Evolutionary conservation across 768 basidiomycete genomes (phyloP), one percentile per base, ranked within the genome.

Genomic region (Daedaleopsis nitida): DNA sequence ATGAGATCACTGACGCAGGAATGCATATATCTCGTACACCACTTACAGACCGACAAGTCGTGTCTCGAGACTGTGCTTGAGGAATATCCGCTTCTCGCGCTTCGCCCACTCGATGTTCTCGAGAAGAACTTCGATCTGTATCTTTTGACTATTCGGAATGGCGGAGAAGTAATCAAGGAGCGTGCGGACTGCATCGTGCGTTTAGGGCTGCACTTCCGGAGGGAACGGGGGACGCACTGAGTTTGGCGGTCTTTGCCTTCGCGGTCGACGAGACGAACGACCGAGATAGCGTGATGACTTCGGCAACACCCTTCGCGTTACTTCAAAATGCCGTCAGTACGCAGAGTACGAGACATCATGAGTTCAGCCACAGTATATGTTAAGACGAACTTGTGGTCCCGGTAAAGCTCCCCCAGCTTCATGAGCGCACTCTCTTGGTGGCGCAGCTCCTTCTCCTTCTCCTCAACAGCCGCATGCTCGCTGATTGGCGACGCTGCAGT

Each of bases 241-340:
- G 86, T 77, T 96, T 96, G 3, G 95, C 95, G 0, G 96, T 97
- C 76, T 98, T 97, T 1, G 95, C 96, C 75, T 98, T 98, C 16
- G 96, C 96, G 0, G 94, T 92, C n/a, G 90, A 89, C 0, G 92
- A 88, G 84, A 96, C 92, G 79, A 96, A 94, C 12, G 74, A 70
- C 0, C 94, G 80, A 0, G 92, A 94, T 27, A 89, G 80, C 0
- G 86, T 90, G 57, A 97, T 92, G 39, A 96, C 87, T 57, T 94
- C 85, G 11, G 94, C 92, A 2, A 98, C 81, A 17, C 91, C 91
- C 62, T 87, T 74, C 19, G 92, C 87, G 78, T 98, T 91, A 69
- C 94, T 97, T 65, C 35, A 47, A 19, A 5, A n/a, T 17, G 27
- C 27, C 7, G 27, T n/a, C 27, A 37, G 42, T 7, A 32, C 19